Evolutionary conservation across 1,284 basidiomycete species (phyloP), one percentile per base, ranked within the genome.

Genomic region (Lentinula novae-zelandiae): DNA sequence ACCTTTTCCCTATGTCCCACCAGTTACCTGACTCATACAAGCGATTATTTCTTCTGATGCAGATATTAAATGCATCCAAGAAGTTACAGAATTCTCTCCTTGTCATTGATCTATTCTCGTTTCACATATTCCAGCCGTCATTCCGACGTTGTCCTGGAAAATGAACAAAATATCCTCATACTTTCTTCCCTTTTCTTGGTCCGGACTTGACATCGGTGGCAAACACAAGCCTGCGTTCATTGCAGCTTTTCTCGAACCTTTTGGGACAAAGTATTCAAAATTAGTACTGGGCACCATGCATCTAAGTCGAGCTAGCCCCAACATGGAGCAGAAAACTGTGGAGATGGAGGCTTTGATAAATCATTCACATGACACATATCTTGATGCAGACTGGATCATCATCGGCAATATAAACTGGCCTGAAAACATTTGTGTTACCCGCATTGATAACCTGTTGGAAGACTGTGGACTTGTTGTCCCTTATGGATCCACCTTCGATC

Each of bases 1-100:
- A 50, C 31, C 48, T 36, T 34, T 58, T 64, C 54, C 64, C 63
- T n/a, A n/a, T n/a, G n/a, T n/a, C n/a, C n/a, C n/a, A n/a, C n/a
- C n/a, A n/a, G n/a, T n/a, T n/a, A n/a, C n/a, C n/a, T n/a, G n/a
- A n/a, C n/a, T n/a, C 22, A 33, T 62, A 15, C 17, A 60, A 9
- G 58, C 61, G 13, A 59, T 67, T 42, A 3, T 64, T 17, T 51
- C 61, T 38, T 57, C 62, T 8, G 39, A 59, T 13, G 53, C 60
- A 12, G 67, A 67, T 55, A 52, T 68, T 36, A 39, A 65, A 9
- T 64, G 60, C 55, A 52, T 69, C 31, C 67, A 67, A 56, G 68
- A 68, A 51, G 60, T 68, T 34, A 65, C 66, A 10, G 67, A 67
- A 36, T 68, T 12, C 56, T 67, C 8, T 15, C 40, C 17, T 38